Evolutionary conservation across 2,329 filamentous ascomycete genomes (phyloP).

Genomic region (Thelonectria discophora): DNA sequence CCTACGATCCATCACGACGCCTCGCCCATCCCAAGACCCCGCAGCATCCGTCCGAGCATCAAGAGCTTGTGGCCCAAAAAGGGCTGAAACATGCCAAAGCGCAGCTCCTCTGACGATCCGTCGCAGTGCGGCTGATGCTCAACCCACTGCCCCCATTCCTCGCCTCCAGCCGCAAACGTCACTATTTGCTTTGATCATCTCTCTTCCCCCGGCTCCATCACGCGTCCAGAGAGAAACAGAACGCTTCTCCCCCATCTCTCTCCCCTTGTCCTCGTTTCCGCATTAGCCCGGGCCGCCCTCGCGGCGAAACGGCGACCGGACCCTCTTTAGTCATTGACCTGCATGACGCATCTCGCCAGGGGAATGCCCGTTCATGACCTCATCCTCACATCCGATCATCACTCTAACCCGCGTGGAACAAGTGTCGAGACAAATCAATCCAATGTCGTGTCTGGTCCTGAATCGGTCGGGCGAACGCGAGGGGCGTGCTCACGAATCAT

Average conservation of each 20-base stretch:
- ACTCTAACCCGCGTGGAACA: slow-evolving; percentile 23
- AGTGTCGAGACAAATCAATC: slow-evolving; percentile 19
- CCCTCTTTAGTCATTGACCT: slow-evolving; percentile 27
- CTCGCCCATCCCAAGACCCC: not conserved
- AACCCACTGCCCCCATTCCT: slow-evolving; percentile 1
- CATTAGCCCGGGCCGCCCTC: slow-evolving; percentile 18
- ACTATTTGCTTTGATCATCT: not conserved
- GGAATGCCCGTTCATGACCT: slow-evolving; percentile 38
- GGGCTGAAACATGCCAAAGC: slow-evolving; percentile 12
- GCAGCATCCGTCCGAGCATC: not conserved
- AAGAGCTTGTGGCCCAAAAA: not conserved
- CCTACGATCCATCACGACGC: too few species aligned
- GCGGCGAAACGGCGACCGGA: slow-evolving; percentile 16
- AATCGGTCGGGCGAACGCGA: slow-evolving; percentile 13
- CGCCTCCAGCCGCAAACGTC: not conserved
- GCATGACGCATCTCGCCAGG: slow-evolving; percentile 39
- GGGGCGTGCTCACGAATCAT: slow-evolving; percentile 8
- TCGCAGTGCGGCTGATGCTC: slow-evolving; percentile 2
- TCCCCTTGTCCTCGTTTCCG: not conserved
- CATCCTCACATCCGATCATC: slow-evolving; percentile 32
- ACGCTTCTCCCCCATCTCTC: slow-evolving; percentile 1
- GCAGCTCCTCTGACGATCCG: slow-evolving; percentile 7
- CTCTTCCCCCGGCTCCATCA: slow-evolving; percentile 7
- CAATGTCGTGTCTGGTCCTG: slow-evolving; percentile 13
- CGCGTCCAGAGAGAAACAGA: too few species aligned